Base-by-base conservation (phyloP, 2,329 filamentous ascomycete species). In the Fusarium illudens region DNA sequence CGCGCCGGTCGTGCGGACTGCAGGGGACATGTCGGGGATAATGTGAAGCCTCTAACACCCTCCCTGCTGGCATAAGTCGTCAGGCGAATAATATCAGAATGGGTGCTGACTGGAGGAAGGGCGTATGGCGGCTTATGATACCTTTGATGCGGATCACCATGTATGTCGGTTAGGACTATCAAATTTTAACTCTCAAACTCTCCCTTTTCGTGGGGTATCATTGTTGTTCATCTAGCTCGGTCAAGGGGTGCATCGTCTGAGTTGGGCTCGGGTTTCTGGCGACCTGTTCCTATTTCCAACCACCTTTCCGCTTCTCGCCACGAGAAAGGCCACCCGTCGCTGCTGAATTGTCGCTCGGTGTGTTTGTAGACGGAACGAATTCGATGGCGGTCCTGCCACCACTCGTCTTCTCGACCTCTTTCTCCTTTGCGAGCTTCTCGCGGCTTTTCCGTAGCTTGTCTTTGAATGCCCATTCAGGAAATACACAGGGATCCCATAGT, bases 401-500 rank as follows among this genome's bases (percentile, higher is more conserved):
- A n/a, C 71, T 74, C 3, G 71, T 73, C 67, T 82, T 80, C 17
- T 83, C 76, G 17, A 81, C 78, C 36, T 84, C 82, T 68, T 80
- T 80, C 58, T 84, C 80, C 75, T 81, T 83, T 25, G 76, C 76
- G 20, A 80, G 69, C 42, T 78, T 81, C 39, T 83, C 82, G 67
- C 86, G 85, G 59, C 78, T 81, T 72, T 81, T 83, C 25, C 82
- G 79, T 61, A 90, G 75, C 64, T 80, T 79, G 30, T 83, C 82
- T 58, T 82, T 81, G 63, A 81, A 87, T 1, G 87, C 87, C 78
- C 82, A 83, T 10, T 82, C 79, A 0, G 89, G 88, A 64, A 91
- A 87, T 4, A 71, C 80, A 3, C 74, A 75, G 1, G 88, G 86
- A 67, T 90, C 81, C 87, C 88, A 91, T 6, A 89, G 68, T 4